phyloP scores from a whole-genome alignment of 306 rosid genomes.

The Medicago truncatula region MtrunA17r5.0-ANR NC_053045.1:41400001-41400500 shows the following conservation, averaged over 20 bases:
- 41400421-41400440: neutral
- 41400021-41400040: neutral
- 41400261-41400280: neutral
- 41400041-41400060: conserved; percentile 48
- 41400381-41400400: neutral
- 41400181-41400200: conserved; percentile 36
- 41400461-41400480: too few relatives aligned
- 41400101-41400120: neutral
- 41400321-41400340: neutral
- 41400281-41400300: neutral
- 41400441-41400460: too few relatives aligned
- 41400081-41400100: conserved; percentile 28
- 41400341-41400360: neutral
- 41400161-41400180: neutral
- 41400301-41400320: neutral
- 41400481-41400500: too few relatives aligned
- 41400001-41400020: neutral
- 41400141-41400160: conserved; percentile 40
- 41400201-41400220: conserved; percentile 40
- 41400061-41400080: conserved; percentile 55
- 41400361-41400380: neutral
- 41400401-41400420: conserved; percentile 15
- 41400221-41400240: neutral
- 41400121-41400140: conserved; percentile 32
- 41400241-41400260: conserved; percentile 15